These are phyloP conservation scores for Novymonas esmeraldas DNA, from an alignment of 208 protist species.

Conservation along the genomic window DNA sequence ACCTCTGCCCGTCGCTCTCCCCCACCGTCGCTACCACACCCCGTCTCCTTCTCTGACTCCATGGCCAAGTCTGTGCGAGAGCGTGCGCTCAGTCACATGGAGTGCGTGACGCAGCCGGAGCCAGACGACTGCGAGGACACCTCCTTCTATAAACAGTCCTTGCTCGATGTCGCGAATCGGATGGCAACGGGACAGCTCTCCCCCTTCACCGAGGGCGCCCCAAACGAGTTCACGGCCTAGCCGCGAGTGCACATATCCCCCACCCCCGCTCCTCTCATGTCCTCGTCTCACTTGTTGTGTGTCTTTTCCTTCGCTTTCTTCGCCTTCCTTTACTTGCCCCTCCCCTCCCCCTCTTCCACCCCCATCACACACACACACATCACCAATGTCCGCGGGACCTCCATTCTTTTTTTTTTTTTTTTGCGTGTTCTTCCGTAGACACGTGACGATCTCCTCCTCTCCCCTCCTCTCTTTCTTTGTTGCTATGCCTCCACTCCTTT, in stretches of 20 bases:
- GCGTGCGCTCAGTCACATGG: slow-evolving; percentile 20
- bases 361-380: not conserved
- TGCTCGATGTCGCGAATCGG: slow-evolving; percentile 11
- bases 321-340: not conserved
- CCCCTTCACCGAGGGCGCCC: not conserved
- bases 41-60: not conserved
- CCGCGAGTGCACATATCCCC: too few relatives aligned
- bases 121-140: slow-evolving; percentile 12
- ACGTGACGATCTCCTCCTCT: too few relatives aligned
- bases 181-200: slow-evolving; percentile 12
- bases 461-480: too few relatives aligned
- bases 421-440: too few relatives aligned
- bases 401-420: not conserved
- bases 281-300: not conserved
- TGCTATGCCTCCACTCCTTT: too few relatives aligned
- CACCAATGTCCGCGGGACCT: too few relatives aligned
- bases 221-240: not conserved
- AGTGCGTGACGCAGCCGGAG: slow-evolving; percentile 10
- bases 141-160: slow-evolving; percentile 14
- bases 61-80: not conserved
- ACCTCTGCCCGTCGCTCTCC: not conserved
- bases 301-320: not conserved
- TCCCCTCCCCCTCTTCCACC: not conserved
- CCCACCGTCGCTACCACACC: not conserved
- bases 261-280: too few relatives aligned